phyloP scores from a whole-genome alignment of 306 rosid genomes.

The Quercus alba region DNA sequence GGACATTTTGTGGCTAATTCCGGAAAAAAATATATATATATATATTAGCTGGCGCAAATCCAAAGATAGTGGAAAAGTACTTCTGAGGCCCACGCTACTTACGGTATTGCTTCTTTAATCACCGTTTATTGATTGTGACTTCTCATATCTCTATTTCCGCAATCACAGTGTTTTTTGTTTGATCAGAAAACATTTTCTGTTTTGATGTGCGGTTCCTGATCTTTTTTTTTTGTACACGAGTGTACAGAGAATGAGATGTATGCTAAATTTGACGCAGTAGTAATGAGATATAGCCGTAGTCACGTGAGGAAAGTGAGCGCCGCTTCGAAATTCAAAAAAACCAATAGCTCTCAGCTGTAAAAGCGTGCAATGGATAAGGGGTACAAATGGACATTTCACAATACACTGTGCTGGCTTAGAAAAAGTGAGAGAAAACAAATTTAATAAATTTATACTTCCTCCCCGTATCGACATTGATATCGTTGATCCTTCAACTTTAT shows the following conservation, averaged over 20 bases:
- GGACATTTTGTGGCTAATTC: constrained; percentile 1
- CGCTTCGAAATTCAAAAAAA: constrained; percentile 23
- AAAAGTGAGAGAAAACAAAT: too few relatives aligned
- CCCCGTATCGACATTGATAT: too few relatives aligned
- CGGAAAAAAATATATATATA: not conserved
- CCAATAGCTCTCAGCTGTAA: not conserved
- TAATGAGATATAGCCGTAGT: not conserved
- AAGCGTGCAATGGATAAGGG: constrained; percentile 30
- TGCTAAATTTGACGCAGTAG: not conserved
- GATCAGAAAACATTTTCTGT: too few relatives aligned
- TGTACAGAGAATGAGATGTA: not conserved
- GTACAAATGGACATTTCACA: constrained; percentile 4
- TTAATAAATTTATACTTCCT: too few relatives aligned
- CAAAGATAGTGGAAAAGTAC: not conserved
- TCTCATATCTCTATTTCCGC: not conserved
- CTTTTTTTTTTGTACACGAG: too few relatives aligned
- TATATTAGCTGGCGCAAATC: not conserved
- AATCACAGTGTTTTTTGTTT: too few relatives aligned
- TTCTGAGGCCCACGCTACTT: not conserved
- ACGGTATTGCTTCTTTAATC: not conserved
- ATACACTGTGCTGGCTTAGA: not conserved
- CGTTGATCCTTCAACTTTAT: too few relatives aligned
- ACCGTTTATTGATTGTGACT: not conserved
- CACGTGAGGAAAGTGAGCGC: constrained; percentile 21
- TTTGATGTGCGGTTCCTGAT: not conserved